phyloP scores from a whole-genome alignment of 2,329 filamentous ascomycete species.

The Ophioceras dolichostomum region DNA sequence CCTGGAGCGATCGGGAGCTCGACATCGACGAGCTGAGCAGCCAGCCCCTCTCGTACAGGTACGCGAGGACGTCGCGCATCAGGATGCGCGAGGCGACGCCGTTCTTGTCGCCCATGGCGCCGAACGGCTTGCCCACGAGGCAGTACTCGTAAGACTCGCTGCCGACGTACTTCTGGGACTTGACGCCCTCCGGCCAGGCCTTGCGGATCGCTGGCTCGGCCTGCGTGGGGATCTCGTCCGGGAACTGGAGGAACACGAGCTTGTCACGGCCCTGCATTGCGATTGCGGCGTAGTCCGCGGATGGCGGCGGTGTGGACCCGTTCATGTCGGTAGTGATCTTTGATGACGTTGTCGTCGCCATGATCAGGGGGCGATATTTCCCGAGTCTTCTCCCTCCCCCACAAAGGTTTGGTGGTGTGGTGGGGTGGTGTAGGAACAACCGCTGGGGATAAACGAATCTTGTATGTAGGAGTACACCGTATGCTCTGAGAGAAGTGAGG shows the following conservation, averaged over 20 bases:
- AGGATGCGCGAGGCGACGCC: conserved; percentile 9
- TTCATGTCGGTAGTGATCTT: no score
- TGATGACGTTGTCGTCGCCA: no score
- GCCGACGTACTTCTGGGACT: conserved; percentile 3
- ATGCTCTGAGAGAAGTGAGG: no score
- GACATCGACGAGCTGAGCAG: conserved; percentile 6
- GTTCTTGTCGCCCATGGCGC: conserved; percentile 5
- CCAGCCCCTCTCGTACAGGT: conserved; percentile 9
- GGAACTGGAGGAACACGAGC: conserved; percentile 13
- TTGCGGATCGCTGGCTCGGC: conserved; percentile 9
- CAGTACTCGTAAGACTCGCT: conserved; percentile 10
- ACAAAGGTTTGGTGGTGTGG: no score
- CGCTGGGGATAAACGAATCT: no score
- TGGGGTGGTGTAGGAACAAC: no score
- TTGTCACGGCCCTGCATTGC: conserved; percentile 11
- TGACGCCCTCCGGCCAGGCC: conserved; percentile 12
- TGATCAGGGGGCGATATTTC: no score
- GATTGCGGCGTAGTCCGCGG: conserved; percentile 3
- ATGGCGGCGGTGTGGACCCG: background rate
- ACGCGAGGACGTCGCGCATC: conserved; percentile 11
- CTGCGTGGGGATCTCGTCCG: conserved; percentile 5
- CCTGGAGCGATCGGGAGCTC: conserved; percentile 6
- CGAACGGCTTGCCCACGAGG: conserved; percentile 9
- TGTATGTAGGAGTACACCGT: no score
- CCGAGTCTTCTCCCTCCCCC: no score